Evolutionary conservation across 75 land plant species (phyloP).

Genomic region (Selaginella moellendorffii): DNA sequence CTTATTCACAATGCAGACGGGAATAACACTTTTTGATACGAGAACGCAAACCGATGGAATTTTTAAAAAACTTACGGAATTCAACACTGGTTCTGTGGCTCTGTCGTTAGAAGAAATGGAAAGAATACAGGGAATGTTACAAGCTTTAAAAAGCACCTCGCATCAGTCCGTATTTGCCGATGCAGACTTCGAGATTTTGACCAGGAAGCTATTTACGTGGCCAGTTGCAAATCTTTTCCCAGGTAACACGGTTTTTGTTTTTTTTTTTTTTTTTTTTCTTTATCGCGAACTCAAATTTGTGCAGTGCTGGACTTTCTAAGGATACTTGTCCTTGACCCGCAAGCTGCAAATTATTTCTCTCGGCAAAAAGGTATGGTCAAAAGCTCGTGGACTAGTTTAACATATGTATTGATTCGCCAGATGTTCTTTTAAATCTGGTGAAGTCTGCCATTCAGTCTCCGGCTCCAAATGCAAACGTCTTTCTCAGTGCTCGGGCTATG

Average conservation of each 20-base stretch:
- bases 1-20: background rate
- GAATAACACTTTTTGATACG: background rate
- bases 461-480: background rate
- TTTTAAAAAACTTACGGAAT: background rate
- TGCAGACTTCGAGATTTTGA: constrained; percentile 43
- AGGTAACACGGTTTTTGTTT: too few species aligned
- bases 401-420: background rate
- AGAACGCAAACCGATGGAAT: background rate
- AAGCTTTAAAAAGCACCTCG: background rate
- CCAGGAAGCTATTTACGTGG: constrained; percentile 58
- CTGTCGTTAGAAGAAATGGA: background rate
- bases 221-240: constrained; percentile 33
- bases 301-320: constrained; percentile 76
- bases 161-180: constrained; percentile 51
- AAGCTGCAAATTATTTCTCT: constrained; percentile 49
- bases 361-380: background rate
- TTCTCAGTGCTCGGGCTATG: constrained; percentile 31
- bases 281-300: background rate
- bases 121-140: background rate
- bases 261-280: background rate
- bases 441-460: background rate
- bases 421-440: background rate
- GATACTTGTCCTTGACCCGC: constrained; percentile 70
- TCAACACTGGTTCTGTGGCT: background rate
- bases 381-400: too few species aligned